phyloP scores from a whole-genome alignment of 2,329 filamentous ascomycete genomes.

The Sarocladium strictum region DNA sequence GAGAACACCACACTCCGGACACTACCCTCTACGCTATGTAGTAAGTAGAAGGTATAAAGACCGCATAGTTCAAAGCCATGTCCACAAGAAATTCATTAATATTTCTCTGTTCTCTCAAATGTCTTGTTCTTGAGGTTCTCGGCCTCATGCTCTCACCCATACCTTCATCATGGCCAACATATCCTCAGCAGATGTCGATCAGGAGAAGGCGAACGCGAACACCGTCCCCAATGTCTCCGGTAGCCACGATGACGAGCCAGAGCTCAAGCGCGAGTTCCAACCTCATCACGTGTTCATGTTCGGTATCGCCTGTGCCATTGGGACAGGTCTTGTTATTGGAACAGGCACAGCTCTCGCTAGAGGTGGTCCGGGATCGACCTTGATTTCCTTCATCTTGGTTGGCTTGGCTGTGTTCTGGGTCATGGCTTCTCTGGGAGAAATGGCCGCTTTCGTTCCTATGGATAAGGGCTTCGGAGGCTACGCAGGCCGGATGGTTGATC shows the following conservation, averaged over 20 bases:
- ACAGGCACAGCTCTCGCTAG: slow-evolving; percentile 42
- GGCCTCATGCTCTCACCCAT: too few species aligned
- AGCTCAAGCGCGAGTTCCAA: slow-evolving; percentile 17
- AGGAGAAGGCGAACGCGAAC: too few species aligned
- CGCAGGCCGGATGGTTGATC: slow-evolving; percentile 24
- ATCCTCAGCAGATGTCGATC: too few species aligned
- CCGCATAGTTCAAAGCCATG: too few species aligned
- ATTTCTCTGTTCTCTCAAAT: too few species aligned
- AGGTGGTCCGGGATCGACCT: slow-evolving; percentile 35
- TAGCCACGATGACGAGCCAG: not conserved
- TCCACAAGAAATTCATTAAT: too few species aligned
- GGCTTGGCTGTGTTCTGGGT: slow-evolving; percentile 49
- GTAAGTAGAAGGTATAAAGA: too few species aligned
- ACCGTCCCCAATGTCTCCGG: too few species aligned
- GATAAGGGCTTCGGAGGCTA: slow-evolving; percentile 24
- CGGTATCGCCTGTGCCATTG: slow-evolving; percentile 31
- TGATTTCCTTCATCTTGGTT: slow-evolving; percentile 36
- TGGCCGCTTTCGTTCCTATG: slow-evolving; percentile 18
- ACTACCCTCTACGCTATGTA: too few species aligned
- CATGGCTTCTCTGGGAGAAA: slow-evolving; percentile 31
- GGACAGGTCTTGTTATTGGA: slow-evolving; percentile 42
- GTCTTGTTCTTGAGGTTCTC: too few species aligned
- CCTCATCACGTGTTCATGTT: slow-evolving; percentile 30
- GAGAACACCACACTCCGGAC: too few species aligned
- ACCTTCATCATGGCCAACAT: too few species aligned